Evolutionary conservation across 345 rosid species (phyloP).

Genomic region (Draba incana): DNA sequence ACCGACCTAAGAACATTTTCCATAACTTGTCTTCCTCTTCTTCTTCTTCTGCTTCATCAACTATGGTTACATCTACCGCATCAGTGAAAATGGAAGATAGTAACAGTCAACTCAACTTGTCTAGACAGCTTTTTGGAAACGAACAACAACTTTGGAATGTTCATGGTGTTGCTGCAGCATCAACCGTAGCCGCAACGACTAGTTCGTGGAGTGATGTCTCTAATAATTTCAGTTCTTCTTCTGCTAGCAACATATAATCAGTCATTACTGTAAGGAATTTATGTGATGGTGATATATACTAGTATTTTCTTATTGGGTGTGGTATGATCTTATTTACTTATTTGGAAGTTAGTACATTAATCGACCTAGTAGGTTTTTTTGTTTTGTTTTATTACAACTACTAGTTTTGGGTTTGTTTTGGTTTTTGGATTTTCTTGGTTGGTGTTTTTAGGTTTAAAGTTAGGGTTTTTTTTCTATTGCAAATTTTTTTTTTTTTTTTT

Average conservation of each 20-base stretch:
- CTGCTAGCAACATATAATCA: constrained; percentile 42
- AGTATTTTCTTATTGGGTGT: constrained; percentile 26
- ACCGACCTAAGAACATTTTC: constrained; percentile 42
- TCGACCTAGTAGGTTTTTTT: constrained; percentile 26
- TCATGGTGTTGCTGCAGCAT: constrained; percentile 30
- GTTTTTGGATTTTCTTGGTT: constrained; percentile 33
- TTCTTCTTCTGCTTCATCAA: constrained; percentile 39
- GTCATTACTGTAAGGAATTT: not conserved
- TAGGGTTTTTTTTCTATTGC: constrained; percentile 29
- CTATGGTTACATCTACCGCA: constrained; percentile 37
- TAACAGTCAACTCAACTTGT: constrained; percentile 40
- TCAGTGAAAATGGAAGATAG: constrained; percentile 47
- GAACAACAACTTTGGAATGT: constrained; percentile 44
- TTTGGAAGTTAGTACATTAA: constrained; percentile 28
- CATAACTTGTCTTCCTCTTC: constrained; percentile 37
- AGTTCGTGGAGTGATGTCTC: constrained; percentile 48
- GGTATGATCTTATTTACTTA: constrained; percentile 40
- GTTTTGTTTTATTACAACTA: not conserved
- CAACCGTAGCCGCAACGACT: constrained; percentile 35
- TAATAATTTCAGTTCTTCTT: constrained; percentile 45
- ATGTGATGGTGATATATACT: constrained; percentile 18
- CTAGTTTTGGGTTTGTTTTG: constrained; percentile 23
- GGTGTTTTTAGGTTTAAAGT: constrained; percentile 23
- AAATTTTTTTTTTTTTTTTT: not conserved
- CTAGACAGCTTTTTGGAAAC: constrained; percentile 40